Percentiles rank a stretch among this genome's conserved stretches.
These are phyloP conservation scores for Phytophthora syringae DNA, from an alignment of 352 stramenopile species.

Conservation along the genomic window DNA sequence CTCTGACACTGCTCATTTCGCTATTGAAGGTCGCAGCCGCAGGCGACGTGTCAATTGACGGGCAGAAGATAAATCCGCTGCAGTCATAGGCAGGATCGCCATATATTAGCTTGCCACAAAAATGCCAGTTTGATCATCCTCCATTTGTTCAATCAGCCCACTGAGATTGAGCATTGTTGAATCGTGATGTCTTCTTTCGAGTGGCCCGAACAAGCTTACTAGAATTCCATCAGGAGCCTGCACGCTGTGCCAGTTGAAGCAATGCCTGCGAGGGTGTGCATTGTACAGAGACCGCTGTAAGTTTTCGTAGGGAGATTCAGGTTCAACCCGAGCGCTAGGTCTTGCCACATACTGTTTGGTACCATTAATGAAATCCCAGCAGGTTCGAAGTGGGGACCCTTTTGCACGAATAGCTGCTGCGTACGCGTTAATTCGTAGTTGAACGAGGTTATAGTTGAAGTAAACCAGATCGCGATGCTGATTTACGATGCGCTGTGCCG, in stretches of 20 bases:
- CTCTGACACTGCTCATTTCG: conserved; percentile 1
- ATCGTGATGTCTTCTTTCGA: conserved; percentile 3
- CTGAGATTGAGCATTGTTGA: conserved; percentile 6
- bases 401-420: background rate
- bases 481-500: background rate
- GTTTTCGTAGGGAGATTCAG: background rate
- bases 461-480: background rate
- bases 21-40: background rate
- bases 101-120: background rate
- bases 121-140: background rate
- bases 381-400: background rate
- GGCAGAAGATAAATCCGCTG: background rate
- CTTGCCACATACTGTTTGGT: conserved; percentile 2
- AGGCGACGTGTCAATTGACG: background rate
- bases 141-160: background rate
- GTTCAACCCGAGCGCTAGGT: background rate
- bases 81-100: conserved; percentile 2
- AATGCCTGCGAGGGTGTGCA: conserved; percentile 2
- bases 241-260: conserved; percentile 4
- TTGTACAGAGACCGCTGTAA: conserved; percentile 3
- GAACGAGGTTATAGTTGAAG: background rate
- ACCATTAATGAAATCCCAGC: conserved; percentile 5
- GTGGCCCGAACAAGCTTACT: background rate
- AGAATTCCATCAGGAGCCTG: conserved; percentile 2
- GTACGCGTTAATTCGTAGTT: background rate